Conservation (phyloP, 768 basidiomycete species). For the Pleurotus cornucopiae region DNA sequence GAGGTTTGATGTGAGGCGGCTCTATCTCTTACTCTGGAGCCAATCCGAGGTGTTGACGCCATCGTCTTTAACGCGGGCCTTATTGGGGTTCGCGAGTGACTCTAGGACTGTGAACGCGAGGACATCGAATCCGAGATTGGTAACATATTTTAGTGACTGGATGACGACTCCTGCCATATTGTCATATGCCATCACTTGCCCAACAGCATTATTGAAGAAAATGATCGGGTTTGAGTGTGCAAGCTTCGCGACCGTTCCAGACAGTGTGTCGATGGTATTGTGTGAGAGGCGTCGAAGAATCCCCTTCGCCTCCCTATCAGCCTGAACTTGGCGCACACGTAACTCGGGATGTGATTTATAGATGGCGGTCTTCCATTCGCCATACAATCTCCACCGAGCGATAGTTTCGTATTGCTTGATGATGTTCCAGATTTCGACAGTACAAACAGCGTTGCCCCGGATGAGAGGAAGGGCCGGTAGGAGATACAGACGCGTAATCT, state of each 20-base stretch:
- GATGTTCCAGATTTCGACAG: conserved; percentile 91
- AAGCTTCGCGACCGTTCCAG: conserved; percentile 86
- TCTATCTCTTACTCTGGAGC: conserved; percentile 72
- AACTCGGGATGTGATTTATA: conserved; percentile 80
- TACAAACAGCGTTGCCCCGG: conserved; percentile 81
- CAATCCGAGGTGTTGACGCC: conserved; percentile 89
- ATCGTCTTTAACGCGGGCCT: conserved; percentile 83
- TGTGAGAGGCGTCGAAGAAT: conserved; percentile 84
- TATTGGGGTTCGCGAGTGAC: conserved; percentile 78
- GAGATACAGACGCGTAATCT: conserved; percentile 71
- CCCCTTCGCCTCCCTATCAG: conserved; percentile 83
- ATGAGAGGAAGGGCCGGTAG: conserved; percentile 86
- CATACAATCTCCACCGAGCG: conserved; percentile 87
- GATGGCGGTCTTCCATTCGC: conserved; percentile 81
- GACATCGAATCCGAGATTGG: conserved; percentile 93
- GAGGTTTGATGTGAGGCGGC: conserved; percentile 8
- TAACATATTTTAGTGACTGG: conserved; percentile 83
- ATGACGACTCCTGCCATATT: conserved; percentile 89
- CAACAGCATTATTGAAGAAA: conserved; percentile 84
- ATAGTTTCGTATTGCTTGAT: conserved; percentile 75
- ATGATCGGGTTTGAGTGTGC: conserved; percentile 93
- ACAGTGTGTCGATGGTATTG: conserved; percentile 79
- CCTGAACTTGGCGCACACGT: conserved; percentile 74
- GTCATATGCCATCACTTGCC: conserved; percentile 95
- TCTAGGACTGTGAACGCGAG: conserved; percentile 85